Percentiles rank a stretch among this genome's conserved stretches.
Conservation (phyloP, 2,329 filamentous ascomycete species). For the Helminthosporium solani region DNA sequence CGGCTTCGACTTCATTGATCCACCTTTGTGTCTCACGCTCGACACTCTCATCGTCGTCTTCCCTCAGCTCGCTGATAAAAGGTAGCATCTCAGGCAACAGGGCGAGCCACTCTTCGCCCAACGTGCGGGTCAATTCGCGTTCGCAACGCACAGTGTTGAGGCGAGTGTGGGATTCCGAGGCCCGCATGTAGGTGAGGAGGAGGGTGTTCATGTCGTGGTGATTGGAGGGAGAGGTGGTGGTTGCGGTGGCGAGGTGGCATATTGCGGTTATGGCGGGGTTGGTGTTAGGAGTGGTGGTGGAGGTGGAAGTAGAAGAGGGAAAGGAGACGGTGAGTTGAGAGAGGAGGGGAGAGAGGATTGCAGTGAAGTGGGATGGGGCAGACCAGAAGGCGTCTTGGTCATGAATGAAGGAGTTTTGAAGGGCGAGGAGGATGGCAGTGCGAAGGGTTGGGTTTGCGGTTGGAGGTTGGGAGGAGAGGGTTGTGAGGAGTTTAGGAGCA, state of each 20-base stretch:
- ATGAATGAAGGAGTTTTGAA: slow-evolving; percentile 76
- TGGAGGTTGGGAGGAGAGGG: slow-evolving; percentile 37
- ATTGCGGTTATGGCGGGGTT: slow-evolving; percentile 67
- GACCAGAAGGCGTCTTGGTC: slow-evolving; percentile 97
- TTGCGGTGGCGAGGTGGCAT: slow-evolving; percentile 73
- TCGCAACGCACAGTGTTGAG: slow-evolving; percentile 81
- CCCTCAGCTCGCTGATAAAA: slow-evolving; percentile 90
- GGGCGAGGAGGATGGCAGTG: slow-evolving; percentile 67
- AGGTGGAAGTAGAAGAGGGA: slow-evolving; percentile 17
- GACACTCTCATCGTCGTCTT: slow-evolving; percentile 93
- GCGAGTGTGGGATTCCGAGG: slow-evolving; percentile 69
- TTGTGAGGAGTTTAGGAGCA: slow-evolving; percentile 62
- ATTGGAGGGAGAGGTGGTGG: slow-evolving; percentile 82
- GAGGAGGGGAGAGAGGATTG: slow-evolving; percentile 68
- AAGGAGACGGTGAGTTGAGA: slow-evolving; percentile 53
- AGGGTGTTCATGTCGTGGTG: slow-evolving; percentile 83
- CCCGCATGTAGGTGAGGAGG: slow-evolving; percentile 76
- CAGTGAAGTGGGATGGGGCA: slow-evolving; percentile 79
- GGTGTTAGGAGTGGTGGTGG: neutral
- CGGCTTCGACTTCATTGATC: slow-evolving; percentile 86
- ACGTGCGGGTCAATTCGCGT: slow-evolving; percentile 71
- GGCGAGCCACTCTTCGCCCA: slow-evolving; percentile 92
- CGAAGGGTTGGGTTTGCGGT: slow-evolving; percentile 62
- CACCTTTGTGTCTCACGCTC: slow-evolving; percentile 86
- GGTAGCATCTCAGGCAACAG: slow-evolving; percentile 94